phyloP scores from a whole-genome alignment of 176 grass and related monocot species.

The bread wheat (Triticum aestivum) region DNA sequence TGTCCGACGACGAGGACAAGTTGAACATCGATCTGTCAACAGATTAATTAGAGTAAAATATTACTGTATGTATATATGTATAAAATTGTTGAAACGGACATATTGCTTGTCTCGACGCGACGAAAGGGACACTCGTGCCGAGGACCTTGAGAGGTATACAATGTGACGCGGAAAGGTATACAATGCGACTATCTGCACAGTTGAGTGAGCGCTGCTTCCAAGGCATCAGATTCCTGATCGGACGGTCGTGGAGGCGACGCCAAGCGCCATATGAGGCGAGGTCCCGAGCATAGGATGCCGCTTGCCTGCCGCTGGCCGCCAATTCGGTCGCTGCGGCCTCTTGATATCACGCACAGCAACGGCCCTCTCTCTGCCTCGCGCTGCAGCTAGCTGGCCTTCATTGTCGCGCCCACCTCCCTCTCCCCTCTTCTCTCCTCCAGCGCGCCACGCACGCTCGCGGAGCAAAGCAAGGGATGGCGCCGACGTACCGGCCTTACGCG shows the following conservation, averaged over 20 bases:
- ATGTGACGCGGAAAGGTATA: not conserved
- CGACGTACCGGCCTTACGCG: slow-evolving; percentile 39
- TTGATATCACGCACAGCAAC: not conserved
- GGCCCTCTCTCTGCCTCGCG: not conserved
- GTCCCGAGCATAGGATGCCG: slow-evolving; percentile 17
- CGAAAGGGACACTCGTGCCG: not conserved
- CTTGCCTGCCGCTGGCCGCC: slow-evolving; percentile 1
- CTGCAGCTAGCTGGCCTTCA: not conserved
- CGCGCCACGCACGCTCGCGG: no score
- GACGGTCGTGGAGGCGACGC: not conserved
- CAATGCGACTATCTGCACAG: not conserved
- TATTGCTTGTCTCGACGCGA: not conserved
- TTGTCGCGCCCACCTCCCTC: not conserved
- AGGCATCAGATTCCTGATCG: slow-evolving; percentile 1
- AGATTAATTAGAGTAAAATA: not conserved
- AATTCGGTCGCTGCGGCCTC: not conserved
- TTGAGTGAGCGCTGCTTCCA: not conserved
- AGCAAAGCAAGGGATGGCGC: slow-evolving; percentile 18
- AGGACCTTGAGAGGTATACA: not conserved
- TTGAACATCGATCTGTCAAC: not conserved
- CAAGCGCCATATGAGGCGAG: not conserved
- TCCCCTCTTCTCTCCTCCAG: not conserved
- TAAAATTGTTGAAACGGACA: not conserved
- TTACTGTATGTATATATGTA: no score
- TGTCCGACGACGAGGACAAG: not conserved